A percentile compares a stretch with the other conserved stretches of the same genome.
Evolutionary conservation across 2,329 filamentous ascomycete species (phyloP).

Genomic region (Raffaelea deltoideospora): DNA sequence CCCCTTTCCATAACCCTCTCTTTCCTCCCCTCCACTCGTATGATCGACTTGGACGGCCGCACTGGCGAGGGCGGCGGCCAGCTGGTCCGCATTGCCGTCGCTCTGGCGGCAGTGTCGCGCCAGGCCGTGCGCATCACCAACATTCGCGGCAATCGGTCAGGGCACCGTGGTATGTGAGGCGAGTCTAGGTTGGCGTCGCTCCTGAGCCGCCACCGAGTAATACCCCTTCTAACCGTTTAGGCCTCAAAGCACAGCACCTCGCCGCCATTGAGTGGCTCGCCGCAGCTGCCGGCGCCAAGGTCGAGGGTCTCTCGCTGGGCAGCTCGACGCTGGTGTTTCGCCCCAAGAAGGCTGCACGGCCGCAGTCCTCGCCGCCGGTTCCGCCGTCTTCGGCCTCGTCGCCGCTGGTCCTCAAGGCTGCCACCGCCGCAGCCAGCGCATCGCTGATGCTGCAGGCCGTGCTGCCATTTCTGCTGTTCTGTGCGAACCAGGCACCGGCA

Average conservation of each 20-base stretch:
- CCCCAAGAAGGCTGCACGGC: constrained; percentile 14
- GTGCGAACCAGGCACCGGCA: background rate
- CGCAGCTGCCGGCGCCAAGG: constrained; percentile 32
- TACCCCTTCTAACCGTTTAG: constrained; percentile 17
- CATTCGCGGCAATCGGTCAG: constrained; percentile 37
- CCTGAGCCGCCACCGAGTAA: background rate
- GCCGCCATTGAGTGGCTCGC: constrained; percentile 39
- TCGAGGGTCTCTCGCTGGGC: constrained; percentile 34
- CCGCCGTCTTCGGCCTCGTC: constrained; percentile 12
- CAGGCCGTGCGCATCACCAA: constrained; percentile 37
- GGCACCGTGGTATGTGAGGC: constrained; percentile 16
- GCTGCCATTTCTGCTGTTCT: constrained; percentile 41
- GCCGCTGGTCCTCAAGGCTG: constrained; percentile 23
- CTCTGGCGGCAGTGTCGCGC: constrained; percentile 38
- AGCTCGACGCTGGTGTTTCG: constrained; percentile 33
- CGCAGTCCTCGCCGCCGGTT: background rate
- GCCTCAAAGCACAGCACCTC: constrained; percentile 46
- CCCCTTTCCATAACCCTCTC: too few species aligned
- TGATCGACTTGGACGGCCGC: constrained; percentile 36
- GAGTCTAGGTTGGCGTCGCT: background rate
- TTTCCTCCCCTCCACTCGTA: too few species aligned
- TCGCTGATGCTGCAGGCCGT: constrained; percentile 45
- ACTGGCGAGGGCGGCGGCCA: constrained; percentile 49
- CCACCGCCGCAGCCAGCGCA: constrained; percentile 35
- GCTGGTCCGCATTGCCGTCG: constrained; percentile 39